Evolutionary conservation across 2,329 filamentous ascomycete genomes (phyloP).

Genomic region (Chaetothyriales sp.): DNA sequence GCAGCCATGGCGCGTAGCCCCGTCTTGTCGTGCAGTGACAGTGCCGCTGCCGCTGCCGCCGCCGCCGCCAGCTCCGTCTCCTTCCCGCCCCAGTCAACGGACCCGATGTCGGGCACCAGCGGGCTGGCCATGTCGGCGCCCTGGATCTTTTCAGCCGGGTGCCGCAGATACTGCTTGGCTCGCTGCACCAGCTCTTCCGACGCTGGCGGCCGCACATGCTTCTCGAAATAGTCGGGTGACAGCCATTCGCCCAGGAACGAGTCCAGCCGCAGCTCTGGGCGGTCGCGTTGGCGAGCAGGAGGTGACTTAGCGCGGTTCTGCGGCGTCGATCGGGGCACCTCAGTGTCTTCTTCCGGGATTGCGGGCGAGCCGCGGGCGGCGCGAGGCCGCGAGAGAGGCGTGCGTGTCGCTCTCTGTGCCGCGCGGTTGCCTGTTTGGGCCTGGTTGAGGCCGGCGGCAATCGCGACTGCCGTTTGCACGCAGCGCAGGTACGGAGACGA

Average conservation of each 20-base stretch:
- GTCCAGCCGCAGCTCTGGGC: slow-evolving; percentile 55
- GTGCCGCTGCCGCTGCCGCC: no score
- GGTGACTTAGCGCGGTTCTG: not conserved
- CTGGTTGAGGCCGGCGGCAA: slow-evolving; percentile 65
- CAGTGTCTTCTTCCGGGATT: not conserved
- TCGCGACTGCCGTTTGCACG: slow-evolving; percentile 78
- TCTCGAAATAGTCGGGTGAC: slow-evolving; percentile 81
- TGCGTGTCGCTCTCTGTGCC: not conserved
- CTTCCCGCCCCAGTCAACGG: slow-evolving; percentile 21
- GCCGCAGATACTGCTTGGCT: slow-evolving; percentile 75
- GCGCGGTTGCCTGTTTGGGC: not conserved
- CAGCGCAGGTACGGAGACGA: slow-evolving; percentile 89
- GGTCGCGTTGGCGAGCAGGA: not conserved
- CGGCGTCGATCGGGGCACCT: not conserved
- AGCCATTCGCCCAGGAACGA: slow-evolving; percentile 94
- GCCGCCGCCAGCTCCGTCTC: slow-evolving; percentile 18
- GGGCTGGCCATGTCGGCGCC: slow-evolving; percentile 15
- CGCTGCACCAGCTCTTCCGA: slow-evolving; percentile 76
- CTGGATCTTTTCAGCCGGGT: slow-evolving; percentile 54
- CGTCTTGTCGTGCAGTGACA: slow-evolving; percentile 16
- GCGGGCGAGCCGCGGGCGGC: not conserved
- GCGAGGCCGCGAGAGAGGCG: not conserved
- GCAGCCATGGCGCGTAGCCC: slow-evolving; percentile 15
- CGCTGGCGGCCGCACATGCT: slow-evolving; percentile 76
- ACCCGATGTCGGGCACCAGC: slow-evolving; percentile 12